These are phyloP conservation scores for Gillenia trifoliata DNA, from an alignment of 306 rosid genomes.

Conservation along the genomic window DNA sequence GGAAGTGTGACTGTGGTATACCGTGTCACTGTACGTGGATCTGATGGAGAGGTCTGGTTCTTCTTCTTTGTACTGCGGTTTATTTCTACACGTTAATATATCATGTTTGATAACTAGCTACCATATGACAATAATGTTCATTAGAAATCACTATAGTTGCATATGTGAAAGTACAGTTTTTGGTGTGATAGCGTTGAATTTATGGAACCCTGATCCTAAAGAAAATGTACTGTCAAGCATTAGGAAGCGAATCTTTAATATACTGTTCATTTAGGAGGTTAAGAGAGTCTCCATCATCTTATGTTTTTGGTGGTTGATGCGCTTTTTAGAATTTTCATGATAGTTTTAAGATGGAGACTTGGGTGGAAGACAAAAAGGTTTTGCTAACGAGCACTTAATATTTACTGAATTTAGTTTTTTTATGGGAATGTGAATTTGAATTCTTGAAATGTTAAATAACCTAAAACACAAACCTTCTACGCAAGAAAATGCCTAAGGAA, in stretches of 20 bases:
- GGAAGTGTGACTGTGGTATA: constrained; percentile 90
- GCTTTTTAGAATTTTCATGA: not conserved
- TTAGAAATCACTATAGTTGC: not conserved
- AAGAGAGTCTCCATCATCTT: not conserved
- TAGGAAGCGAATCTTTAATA: not conserved
- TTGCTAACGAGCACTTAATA: not conserved
- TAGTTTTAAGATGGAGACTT: not conserved
- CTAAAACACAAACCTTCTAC: not conserved
- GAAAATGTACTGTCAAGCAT: not conserved
- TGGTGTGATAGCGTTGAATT: not conserved
- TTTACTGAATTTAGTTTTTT: not conserved
- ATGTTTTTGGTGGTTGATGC: not conserved
- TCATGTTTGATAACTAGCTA: not conserved
- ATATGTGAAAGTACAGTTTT: not conserved
- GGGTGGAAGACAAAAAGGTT: not conserved
- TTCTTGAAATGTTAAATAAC: not conserved
- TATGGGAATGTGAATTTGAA: not conserved
- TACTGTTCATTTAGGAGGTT: not conserved
- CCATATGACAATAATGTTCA: not conserved
- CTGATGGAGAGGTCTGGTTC: constrained; percentile 86
- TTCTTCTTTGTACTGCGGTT: not conserved
- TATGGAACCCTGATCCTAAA: not conserved
- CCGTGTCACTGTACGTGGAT: constrained; percentile 89
- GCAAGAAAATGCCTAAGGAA: not conserved
- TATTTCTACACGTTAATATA: not conserved